Base-by-base conservation (phyloP, 2,329 filamentous ascomycete species). In the Lachnellula cervina region DNA sequence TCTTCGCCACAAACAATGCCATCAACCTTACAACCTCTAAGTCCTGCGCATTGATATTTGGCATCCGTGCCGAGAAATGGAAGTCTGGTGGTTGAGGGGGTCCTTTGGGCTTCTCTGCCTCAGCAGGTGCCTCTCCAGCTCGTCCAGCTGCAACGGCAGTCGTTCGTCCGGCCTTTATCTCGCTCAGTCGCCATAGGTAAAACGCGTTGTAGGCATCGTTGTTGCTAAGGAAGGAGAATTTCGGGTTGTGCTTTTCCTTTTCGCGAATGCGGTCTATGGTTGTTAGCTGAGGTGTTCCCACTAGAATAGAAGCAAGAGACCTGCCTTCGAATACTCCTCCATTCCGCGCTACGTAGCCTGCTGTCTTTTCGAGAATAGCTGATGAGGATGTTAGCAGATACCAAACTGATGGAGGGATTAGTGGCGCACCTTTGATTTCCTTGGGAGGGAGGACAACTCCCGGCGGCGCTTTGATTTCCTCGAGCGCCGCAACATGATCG, bases 31-130 rank as follows among this genome's bases (percentile, higher is more conserved):
- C 78, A 49, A 86, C 78, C 64, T 87, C 83, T 60, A 97, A 76
- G 78, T 99, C 94, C 72, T 96, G 89, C 62, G 95, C 90, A 73
- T 88, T 96, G 75, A 99, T 96, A 64, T 92, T 93, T 56, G 94
- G 94, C 90, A 97, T 96, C 70, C 92, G 88, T 64, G 94, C 92
- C 54, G 90, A 96, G 76, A 97, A 99, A 64, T 89, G 83, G 69
- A 95, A 97, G 66, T 92, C 88, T 55, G 88, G 82, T 16, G 94
- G 94, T 68, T 92, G 85, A 44, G 87, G 85, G 7, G 93, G 93
- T 21, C 92, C 93, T 71, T 88, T 83, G 44, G 90, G 86, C 69
- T 88, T 90, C 71, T 83, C 80, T 54, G 77, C 76, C 40, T 75
- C 76, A 43, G 77, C 76, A 21, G 76, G 75, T 14, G 77, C 74